Evolutionary conservation across 169 alveolate genomes (phyloP).

Genomic region (Plasmodium gonderi): DNA sequence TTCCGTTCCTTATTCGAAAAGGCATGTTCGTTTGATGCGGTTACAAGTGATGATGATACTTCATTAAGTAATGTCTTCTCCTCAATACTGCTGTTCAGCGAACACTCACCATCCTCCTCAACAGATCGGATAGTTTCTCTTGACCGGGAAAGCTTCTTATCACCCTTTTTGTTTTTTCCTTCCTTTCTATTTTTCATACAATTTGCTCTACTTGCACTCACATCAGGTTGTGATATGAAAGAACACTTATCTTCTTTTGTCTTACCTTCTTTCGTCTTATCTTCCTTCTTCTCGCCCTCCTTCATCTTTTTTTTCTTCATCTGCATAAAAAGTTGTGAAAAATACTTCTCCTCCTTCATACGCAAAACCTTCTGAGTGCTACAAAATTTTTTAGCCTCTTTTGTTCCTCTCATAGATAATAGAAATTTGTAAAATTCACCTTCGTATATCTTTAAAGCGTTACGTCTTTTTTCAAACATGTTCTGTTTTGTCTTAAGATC

Average conservation of each 20-base stretch:
- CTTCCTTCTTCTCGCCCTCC: not conserved
- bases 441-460: constrained; percentile 28
- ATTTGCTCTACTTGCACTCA: not conserved
- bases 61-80: no score
- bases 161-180: no score
- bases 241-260: no score
- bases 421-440: constrained; percentile 36
- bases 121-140: no score
- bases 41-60: no score
- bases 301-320: not conserved
- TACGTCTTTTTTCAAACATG: not conserved
- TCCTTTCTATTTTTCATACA: no score
- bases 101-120: no score
- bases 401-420: constrained; percentile 33
- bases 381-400: constrained; percentile 23
- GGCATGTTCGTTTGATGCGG: not conserved
- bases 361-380: not conserved
- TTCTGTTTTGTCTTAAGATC: constrained; percentile 18
- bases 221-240: not conserved
- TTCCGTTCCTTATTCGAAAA: not conserved
- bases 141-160: no score
- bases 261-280: not conserved
- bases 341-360: constrained; percentile 5
- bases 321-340: not conserved
- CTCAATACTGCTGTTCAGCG: no score